Conservation (phyloP, 1,284 basidiomycete species). For the Rhodotorula sp. region DNA sequence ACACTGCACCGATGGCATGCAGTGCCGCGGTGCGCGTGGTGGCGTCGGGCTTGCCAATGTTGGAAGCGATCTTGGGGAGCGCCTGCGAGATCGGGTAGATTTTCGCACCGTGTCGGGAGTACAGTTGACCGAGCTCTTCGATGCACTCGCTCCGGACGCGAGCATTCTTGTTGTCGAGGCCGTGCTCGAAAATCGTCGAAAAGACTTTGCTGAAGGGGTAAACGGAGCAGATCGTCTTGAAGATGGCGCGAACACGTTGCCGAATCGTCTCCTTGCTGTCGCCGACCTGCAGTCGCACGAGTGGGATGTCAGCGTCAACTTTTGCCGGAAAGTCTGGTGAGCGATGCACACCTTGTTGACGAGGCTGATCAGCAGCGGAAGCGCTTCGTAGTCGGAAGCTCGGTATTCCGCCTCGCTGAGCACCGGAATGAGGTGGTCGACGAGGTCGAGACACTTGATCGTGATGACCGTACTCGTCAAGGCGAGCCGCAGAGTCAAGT, state of each 20-base stretch:
- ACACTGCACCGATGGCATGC: constrained; percentile 75
- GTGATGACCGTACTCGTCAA: constrained; percentile 91
- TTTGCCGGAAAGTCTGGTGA: neutral
- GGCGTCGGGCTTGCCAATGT: constrained; percentile 85
- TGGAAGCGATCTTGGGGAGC: constrained; percentile 71
- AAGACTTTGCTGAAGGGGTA: constrained; percentile 90
- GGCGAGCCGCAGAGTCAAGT: constrained; percentile 83
- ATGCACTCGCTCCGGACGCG: constrained; percentile 82
- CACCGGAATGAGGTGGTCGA: constrained; percentile 74
- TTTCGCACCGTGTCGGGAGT: constrained; percentile 81
- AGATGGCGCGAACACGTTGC: constrained; percentile 53
- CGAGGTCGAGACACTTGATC: constrained; percentile 82
- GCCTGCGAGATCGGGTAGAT: constrained; percentile 66
- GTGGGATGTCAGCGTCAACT: neutral
- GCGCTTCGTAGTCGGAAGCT: constrained; percentile 81
- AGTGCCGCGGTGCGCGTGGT: constrained; percentile 80
- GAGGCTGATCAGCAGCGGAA: constrained; percentile 84
- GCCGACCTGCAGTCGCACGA: constrained; percentile 50
- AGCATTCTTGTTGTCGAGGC: constrained; percentile 81
- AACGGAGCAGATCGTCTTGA: constrained; percentile 57
- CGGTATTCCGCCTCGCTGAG: constrained; percentile 71
- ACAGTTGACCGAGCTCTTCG: constrained; percentile 72
- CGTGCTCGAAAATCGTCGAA: constrained; percentile 78
- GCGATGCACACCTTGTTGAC: constrained; percentile 71
- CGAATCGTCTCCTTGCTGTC: constrained; percentile 54